phyloP scores from a whole-genome alignment of 768 basidiomycete genomes.

The Xerocomellus chrysenteron region DNA sequence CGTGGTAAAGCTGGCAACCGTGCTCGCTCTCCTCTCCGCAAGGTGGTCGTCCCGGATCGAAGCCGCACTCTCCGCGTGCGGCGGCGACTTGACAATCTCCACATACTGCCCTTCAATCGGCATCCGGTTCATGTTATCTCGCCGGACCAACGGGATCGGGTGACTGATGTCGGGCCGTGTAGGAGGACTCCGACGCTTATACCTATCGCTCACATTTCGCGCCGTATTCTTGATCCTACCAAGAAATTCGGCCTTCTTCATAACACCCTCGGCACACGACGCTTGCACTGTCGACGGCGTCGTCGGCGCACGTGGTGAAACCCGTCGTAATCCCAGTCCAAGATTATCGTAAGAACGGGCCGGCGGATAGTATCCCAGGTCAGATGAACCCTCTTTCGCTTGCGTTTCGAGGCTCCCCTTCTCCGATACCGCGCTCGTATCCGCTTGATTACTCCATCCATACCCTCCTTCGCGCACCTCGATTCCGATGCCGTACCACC shows the following conservation, averaged over 20 bases:
- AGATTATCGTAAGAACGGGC: constrained; percentile 24
- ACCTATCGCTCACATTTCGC: constrained; percentile 66
- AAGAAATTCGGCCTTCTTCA: constrained; percentile 71
- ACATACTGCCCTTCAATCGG: constrained; percentile 37
- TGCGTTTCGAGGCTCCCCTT: constrained; percentile 33
- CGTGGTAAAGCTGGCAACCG: constrained; percentile 46
- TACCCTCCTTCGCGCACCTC: constrained; percentile 27
- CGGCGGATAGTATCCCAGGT: constrained; percentile 17
- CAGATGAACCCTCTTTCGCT: constrained; percentile 16
- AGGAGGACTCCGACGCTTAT: constrained; percentile 37
- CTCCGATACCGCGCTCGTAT: constrained; percentile 28
- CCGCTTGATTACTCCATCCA: constrained; percentile 31
- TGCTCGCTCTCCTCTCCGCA: constrained; percentile 34
- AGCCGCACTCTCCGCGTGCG: constrained; percentile 24
- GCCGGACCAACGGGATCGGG: constrained; percentile 45
- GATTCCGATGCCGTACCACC: constrained; percentile 62
- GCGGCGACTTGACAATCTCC: constrained; percentile 24
- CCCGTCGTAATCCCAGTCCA: constrained; percentile 50
- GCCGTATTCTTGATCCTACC: constrained; percentile 62
- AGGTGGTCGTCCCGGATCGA: constrained; percentile 42
- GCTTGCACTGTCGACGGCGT: constrained; percentile 34
- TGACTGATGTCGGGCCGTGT: constrained; percentile 56
- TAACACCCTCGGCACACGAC: constrained; percentile 47
- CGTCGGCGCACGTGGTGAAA: constrained; percentile 46
- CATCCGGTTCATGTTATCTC: constrained; percentile 16